Conservation (phyloP, 2,329 filamentous ascomycete species). For the Colletotrichum destructivum region DNA sequence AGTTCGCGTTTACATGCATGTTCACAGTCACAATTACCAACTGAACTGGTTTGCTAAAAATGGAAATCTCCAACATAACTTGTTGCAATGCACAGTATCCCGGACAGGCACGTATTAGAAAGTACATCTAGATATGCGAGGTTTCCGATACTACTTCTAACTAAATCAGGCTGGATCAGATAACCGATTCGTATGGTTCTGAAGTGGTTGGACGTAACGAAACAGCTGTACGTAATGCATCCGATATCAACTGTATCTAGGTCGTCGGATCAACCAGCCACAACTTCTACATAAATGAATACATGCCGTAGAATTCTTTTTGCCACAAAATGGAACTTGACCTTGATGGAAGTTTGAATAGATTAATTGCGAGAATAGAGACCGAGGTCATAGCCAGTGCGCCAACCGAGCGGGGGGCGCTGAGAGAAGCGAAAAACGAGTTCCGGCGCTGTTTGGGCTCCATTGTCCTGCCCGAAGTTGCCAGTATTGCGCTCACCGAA, state of each 20-base stretch:
- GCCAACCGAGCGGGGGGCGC: background rate
- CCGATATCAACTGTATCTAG: background rate
- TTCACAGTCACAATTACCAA: background rate
- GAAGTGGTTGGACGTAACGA: background rate
- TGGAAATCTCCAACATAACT: background rate
- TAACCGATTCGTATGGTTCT: background rate
- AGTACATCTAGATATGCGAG: too few species aligned
- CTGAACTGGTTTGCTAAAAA: background rate
- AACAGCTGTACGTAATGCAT: background rate
- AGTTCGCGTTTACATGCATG: background rate
- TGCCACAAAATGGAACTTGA: background rate
- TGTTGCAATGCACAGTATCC: background rate
- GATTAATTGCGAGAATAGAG: background rate
- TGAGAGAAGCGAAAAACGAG: background rate
- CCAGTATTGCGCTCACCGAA: background rate
- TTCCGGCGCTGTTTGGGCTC: background rate
- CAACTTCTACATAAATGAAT: background rate
- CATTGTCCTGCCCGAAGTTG: background rate
- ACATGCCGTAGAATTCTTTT: background rate
- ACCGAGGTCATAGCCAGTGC: background rate
- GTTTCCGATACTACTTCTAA: too few species aligned
- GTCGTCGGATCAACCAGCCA: background rate
- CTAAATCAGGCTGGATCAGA: too few species aligned
- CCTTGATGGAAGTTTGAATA: background rate
- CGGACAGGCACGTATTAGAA: too few species aligned